Evolutionary conservation across 2,329 filamentous ascomycete species (phyloP), one percentile per base, ranked within the genome.

Genomic region (Davidsoniella eucalypti): DNA sequence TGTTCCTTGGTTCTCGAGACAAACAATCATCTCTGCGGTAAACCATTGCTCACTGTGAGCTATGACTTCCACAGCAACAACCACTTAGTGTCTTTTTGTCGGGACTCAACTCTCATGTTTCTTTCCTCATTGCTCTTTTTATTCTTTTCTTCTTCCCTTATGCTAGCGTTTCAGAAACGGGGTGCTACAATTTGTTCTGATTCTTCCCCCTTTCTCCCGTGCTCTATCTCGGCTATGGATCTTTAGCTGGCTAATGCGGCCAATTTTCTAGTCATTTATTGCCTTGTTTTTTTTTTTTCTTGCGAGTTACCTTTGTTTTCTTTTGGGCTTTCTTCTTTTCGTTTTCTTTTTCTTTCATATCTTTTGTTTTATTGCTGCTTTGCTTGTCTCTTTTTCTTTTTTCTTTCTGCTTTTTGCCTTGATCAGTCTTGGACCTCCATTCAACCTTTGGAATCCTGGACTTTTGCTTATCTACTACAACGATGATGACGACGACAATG

Each of bases 361-460:
- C 33, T 46, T 18, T 12, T 29, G 33, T 43, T 37, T 47, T 14
- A 29, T n/a, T 38, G 18, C 21, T 12, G 21, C 17, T 50, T 49
- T 49, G 7, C 44, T 40, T 41, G 36, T 26, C 23, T 50, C 44
- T 47, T 56, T 54, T 58, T 26, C 23, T 50, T 58, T 55, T 54
- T 62, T 58, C 59, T 56, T 58, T 57, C 49, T 55, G 55, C 50
- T 50, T 29, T 44, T 23, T 45, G 26, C 36, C n/a, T 16, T 18
- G 14, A 23, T 50, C 42, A 39, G 23, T 26, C 41, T n/a, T 47
- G 18, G 5, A 5, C 18, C 7, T 23, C 17, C 21, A 18, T 26
- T 43, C 33, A 21, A 39, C 39, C 33, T n/a, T 47, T 4, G n/a
- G 36, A n/a, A 12, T 23, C 23, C 21, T n/a, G 23, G 6, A 38